Conservation (phyloP, 2,329 filamentous ascomycete genomes). For the Corinectria fuckeliana region DNA sequence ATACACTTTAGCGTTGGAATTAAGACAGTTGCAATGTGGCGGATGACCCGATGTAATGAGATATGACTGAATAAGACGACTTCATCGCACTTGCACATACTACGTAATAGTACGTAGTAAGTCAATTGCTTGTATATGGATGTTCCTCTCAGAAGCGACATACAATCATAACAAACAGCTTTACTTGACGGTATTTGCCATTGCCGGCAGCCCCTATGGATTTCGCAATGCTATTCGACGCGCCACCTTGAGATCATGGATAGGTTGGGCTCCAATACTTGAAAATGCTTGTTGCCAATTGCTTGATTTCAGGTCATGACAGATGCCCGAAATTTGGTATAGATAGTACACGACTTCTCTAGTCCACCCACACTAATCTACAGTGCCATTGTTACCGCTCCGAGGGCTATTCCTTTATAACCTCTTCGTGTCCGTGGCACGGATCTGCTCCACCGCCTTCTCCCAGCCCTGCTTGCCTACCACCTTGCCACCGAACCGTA, state of each 20-base stretch:
- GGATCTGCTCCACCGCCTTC: conserved; percentile 56
- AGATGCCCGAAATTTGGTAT: conserved; percentile 41
- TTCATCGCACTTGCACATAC: conserved; percentile 9
- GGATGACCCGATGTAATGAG: conserved; percentile 25
- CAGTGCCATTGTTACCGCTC: conserved; percentile 7
- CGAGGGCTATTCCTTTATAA: conserved; percentile 48
- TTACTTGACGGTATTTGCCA: background rate
- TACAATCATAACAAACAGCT: background rate
- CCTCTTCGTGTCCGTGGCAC: conserved; percentile 56
- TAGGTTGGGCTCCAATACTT: background rate
- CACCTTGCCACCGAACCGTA: conserved; percentile 70
- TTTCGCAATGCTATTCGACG: background rate
- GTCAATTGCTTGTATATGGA: background rate
- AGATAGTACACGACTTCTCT: conserved; percentile 41
- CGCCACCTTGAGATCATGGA: background rate
- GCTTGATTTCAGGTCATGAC: conserved; percentile 38
- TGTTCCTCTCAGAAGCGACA: background rate
- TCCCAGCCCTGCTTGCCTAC: conserved; percentile 63
- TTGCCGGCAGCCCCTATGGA: too few relatives aligned
- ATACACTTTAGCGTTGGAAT: conserved; percentile 14
- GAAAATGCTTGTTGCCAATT: conserved; percentile 29
- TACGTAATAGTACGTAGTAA: background rate
- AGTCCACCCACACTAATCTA: conserved; percentile 30
- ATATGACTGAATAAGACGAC: conserved; percentile 28
- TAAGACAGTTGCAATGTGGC: conserved; percentile 10